A percentile compares a stretch with the other conserved stretches of the same genome.
phyloP scores from a whole-genome alignment of 306 rosid species.

The Lathyrus oleraceus region DNA sequence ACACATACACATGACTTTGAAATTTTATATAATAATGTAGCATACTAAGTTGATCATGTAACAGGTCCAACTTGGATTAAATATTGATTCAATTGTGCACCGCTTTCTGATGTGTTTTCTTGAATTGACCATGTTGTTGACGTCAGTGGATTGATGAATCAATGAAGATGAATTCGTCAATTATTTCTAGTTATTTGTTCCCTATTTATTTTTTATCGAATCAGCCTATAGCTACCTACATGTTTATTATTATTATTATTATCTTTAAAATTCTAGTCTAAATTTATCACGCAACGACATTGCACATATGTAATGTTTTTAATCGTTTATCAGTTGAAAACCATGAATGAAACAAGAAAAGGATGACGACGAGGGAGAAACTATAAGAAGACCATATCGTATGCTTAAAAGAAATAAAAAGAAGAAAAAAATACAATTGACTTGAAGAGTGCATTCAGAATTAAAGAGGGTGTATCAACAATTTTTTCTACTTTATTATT shows the following conservation, averaged over 20 bases:
- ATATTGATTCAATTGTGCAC: slow-evolving; percentile 28
- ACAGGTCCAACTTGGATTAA: slow-evolving; percentile 19
- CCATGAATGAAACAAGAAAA: neutral
- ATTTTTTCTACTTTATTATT: too few relatives aligned
- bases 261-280: neutral
- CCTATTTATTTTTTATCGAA: neutral
- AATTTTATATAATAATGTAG: neutral
- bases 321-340: neutral
- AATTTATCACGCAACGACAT: neutral
- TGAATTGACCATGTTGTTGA: slow-evolving; percentile 18
- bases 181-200: neutral
- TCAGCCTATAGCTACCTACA: neutral
- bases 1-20: neutral
- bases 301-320: neutral
- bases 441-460: too few relatives aligned
- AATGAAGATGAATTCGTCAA: slow-evolving; percentile 9
- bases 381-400: too few relatives aligned
- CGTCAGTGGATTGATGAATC: slow-evolving; percentile 9
- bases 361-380: neutral
- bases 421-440: too few relatives aligned
- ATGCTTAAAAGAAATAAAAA: too few relatives aligned
- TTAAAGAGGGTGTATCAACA: too few relatives aligned
- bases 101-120: slow-evolving; percentile 27
- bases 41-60: neutral
- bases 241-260: neutral